Conservation (phyloP, 2,329 filamentous ascomycete species). For the Alternaria gaisen region DNA sequence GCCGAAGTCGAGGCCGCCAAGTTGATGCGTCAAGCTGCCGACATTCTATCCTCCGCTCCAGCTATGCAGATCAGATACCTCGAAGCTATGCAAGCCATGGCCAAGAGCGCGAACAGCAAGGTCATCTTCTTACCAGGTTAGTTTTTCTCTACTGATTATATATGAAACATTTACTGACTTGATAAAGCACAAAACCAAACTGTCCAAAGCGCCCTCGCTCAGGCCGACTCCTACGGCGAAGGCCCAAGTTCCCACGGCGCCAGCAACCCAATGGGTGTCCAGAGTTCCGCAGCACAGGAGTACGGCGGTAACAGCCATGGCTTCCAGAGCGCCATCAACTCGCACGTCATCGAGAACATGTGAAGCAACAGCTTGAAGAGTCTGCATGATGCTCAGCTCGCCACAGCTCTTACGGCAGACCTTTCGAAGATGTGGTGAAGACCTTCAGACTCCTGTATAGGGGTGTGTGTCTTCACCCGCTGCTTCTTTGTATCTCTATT, state of each 20-base stretch:
- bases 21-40: slow-evolving; percentile 68
- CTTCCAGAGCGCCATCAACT: slow-evolving; percentile 83
- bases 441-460: neutral
- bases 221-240: slow-evolving; percentile 63
- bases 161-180: neutral
- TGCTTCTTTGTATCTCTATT: neutral
- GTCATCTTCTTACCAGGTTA: slow-evolving; percentile 55
- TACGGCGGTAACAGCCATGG: slow-evolving; percentile 57
- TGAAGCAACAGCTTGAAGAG: slow-evolving; percentile 48
- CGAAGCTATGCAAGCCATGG: slow-evolving; percentile 99
- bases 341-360: slow-evolving; percentile 85
- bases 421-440: neutral
- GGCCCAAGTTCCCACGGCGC: slow-evolving; percentile 61
- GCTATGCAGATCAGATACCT: slow-evolving; percentile 85
- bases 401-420: neutral
- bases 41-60: slow-evolving; percentile 88
- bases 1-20: slow-evolving; percentile 94
- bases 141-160: fast-evolving
- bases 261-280: slow-evolving; percentile 19
- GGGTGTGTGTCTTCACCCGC: neutral
- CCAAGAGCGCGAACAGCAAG: slow-evolving; percentile 88
- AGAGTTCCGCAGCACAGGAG: slow-evolving; percentile 40
- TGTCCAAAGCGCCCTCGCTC: slow-evolving; percentile 62
- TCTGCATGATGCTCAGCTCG: neutral
- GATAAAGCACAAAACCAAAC: slow-evolving; percentile 51